phyloP scores from a whole-genome alignment of 2,329 filamentous ascomycete species.

The Rutstroemia sp. region DNA sequence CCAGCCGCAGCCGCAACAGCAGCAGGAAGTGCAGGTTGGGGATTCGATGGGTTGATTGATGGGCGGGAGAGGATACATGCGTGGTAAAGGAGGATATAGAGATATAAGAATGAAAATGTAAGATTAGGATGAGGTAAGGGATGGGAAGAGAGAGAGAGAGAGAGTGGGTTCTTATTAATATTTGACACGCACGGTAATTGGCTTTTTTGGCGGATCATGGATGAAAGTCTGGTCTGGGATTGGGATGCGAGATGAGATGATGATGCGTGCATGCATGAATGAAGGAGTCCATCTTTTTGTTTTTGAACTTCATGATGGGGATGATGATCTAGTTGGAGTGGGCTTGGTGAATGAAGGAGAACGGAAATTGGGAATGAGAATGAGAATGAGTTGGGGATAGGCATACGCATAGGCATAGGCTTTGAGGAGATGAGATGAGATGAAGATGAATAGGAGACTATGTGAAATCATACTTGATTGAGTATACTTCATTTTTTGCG shows the following conservation, averaged over 20 bases:
- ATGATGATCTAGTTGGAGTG: not conserved
- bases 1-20: too few relatives aligned
- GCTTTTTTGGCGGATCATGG: not conserved
- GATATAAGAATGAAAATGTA: not conserved
- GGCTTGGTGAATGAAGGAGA: not conserved
- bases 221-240: too few relatives aligned
- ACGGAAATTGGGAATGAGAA: too few relatives aligned
- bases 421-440: not conserved
- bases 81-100: not conserved
- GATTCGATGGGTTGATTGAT: too few relatives aligned
- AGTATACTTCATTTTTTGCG: too few relatives aligned
- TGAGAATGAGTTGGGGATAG: too few relatives aligned
- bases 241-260: not conserved
- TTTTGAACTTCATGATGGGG: not conserved
- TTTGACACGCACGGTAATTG: too few relatives aligned
- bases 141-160: not conserved
- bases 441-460: not conserved
- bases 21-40: too few relatives aligned
- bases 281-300: not conserved
- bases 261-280: not conserved
- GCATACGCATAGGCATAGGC: too few relatives aligned
- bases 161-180: not conserved
- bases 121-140: not conserved
- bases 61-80: too few relatives aligned
- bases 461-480: not conserved